Evolutionary conservation across 345 rosid species (phyloP), one percentile per base, ranked within the genome.

Genomic region (Heritiera littoralis): DNA sequence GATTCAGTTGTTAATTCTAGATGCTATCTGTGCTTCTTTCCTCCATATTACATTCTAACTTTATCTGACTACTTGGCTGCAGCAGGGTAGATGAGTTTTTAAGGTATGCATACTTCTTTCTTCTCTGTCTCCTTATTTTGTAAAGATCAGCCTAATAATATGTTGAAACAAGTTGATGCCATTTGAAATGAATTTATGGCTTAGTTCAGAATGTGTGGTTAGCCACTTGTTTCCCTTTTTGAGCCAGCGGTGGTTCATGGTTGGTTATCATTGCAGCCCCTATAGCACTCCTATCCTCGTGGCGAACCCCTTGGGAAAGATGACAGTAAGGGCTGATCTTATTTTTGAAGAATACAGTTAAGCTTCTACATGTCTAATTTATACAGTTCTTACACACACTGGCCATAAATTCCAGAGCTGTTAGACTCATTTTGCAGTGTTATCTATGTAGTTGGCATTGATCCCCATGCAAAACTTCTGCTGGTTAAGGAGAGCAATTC

Each of bases 31-130:
- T 20, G 40, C 35, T 77, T 77, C 46, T 71, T 82, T 72, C n/a
- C 80, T 86, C 77, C 41, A 69, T 71, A 28, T 73, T 9, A 64
- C 82, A 76, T 78, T 81, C 76, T 81, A 79, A 80, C 80, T 81
- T 58, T 32, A 64, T 74, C 55, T 82, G 41, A 79, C 71, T 82
- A 79, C 71, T 82, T 87, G 66, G 76, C 81, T 85, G 85, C 80
- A 55, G 84, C 98, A 96, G 99, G 80, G 87, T 94, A 82, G 98
- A 89, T 68, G 98, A 96, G 81, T 96, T 96, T 89, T 86, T 89
- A 89, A 96, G 99, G 99, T 93, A 85, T 72, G 79, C 80, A 58
- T 67, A 67, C 81, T 61, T 23, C 28, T 23, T 23, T 23, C 28
- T 23, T 23, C 28, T 23, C 28, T 23, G 28, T 23, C 28, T 23